A percentile compares a stretch with the other conserved stretches of the same genome.
These are phyloP conservation scores for Tulasnella sp. DNA, from an alignment of 768 basidiomycete genomes.

Conservation along the genomic window DNA sequence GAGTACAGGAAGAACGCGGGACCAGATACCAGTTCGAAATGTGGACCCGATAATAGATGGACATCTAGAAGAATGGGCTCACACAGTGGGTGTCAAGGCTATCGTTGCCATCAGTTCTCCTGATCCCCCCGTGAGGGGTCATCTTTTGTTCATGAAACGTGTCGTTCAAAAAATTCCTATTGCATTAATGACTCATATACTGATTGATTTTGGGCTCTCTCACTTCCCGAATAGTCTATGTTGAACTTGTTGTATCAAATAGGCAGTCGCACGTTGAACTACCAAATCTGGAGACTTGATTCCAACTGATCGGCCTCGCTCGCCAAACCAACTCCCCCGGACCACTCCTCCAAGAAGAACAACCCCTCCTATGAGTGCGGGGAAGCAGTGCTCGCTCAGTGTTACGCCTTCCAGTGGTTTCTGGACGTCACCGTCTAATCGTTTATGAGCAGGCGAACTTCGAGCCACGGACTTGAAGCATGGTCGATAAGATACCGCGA, in stretches of 20 bases:
- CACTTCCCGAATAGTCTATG: neutral
- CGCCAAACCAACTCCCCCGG: neutral
- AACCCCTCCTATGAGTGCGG: neutral
- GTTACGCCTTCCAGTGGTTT: neutral
- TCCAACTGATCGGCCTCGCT: neutral
- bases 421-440: neutral
- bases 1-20: conserved; percentile 76
- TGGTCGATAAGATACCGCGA: conserved; percentile 6
- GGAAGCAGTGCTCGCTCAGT: neutral
- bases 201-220: neutral
- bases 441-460: neutral
- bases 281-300: neutral
- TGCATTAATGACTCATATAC: neutral
- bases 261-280: neutral
- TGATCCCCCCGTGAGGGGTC: neutral
- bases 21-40: conserved; percentile 90
- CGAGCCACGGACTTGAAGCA: neutral
- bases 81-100: neutral
- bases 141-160: conserved; percentile 8
- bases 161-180: neutral
- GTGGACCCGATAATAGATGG: conserved; percentile 51
- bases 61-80: neutral
- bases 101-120: conserved; percentile 3
- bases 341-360: neutral
- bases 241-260: conserved; percentile 3